phyloP scores from a whole-genome alignment of 1,139 yeast species.

The Nakaseomyces sp. region DNA sequence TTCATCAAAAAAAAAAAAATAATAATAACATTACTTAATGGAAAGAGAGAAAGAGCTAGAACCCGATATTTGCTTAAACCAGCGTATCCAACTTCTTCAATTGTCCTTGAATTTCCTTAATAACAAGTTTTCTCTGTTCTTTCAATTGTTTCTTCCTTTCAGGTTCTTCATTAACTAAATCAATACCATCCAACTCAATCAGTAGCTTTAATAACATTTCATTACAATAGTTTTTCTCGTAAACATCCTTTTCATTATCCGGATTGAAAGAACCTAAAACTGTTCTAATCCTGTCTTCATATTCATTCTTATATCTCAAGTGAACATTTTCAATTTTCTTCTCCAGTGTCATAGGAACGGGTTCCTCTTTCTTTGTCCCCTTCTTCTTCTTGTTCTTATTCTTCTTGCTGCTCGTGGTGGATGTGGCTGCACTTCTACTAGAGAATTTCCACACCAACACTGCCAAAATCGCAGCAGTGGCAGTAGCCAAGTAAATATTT shows the following conservation, averaged over 20 bases:
- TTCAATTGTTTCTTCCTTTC: constrained; percentile 42
- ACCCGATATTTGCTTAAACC: too few relatives aligned
- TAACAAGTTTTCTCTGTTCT: constrained; percentile 48
- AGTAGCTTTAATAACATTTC: constrained; percentile 60
- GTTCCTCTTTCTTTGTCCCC: constrained; percentile 8
- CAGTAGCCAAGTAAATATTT: constrained; percentile 4
- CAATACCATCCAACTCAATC: constrained; percentile 58
- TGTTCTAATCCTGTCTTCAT: constrained; percentile 18
- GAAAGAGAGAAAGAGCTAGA: background rate
- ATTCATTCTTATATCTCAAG: constrained; percentile 24
- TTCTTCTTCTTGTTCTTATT: constrained; percentile 7
- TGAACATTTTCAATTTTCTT: constrained; percentile 23
- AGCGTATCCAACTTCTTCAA: constrained; percentile 51
- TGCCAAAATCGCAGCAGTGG: constrained; percentile 1
- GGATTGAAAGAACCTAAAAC: constrained; percentile 20
- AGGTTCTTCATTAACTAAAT: constrained; percentile 36
- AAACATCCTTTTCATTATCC: constrained; percentile 34
- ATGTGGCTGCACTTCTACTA: constrained; percentile 5
- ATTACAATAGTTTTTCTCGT: constrained; percentile 49
- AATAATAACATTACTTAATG: too few relatives aligned
- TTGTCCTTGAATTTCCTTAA: constrained; percentile 51
- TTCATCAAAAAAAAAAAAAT: background rate
- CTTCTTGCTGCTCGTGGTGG: constrained; percentile 5
- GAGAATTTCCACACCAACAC: constrained; percentile 7
- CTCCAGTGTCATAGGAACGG: constrained; percentile 20